phyloP scores from a whole-genome alignment of 2,329 filamentous ascomycete species.

The Neurospora sp. region DNA sequence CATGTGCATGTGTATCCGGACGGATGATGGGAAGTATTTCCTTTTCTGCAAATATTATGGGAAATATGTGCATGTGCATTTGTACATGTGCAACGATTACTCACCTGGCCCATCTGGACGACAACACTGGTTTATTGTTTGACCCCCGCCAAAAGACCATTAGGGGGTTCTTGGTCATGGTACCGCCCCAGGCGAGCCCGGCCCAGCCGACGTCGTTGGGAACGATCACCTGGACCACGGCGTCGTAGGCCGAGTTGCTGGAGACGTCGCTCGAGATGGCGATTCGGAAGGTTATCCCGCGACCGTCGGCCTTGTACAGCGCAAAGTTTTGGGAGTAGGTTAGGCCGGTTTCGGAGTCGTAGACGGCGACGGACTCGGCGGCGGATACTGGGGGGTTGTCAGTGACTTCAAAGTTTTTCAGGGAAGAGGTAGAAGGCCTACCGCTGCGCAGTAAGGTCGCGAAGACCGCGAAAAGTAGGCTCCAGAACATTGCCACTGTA shows the following conservation, averaged over 20 bases:
- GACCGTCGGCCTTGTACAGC: slow-evolving; percentile 26
- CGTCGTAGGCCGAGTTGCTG: slow-evolving; percentile 12
- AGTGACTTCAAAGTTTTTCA: background rate
- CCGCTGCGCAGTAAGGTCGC: slow-evolving; percentile 11
- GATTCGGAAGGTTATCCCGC: slow-evolving; percentile 20
- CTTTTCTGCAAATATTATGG: background rate
- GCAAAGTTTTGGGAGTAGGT: slow-evolving; percentile 26
- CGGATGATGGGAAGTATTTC: background rate
- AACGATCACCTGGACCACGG: slow-evolving; percentile 29
- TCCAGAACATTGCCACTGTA: slow-evolving; percentile 11
- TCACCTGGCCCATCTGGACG: slow-evolving; percentile 34
- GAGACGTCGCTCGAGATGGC: slow-evolving; percentile 13
- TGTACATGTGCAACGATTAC: slow-evolving; percentile 11
- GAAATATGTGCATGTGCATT: background rate
- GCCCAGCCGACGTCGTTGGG: slow-evolving; percentile 36
- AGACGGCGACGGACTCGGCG: slow-evolving; percentile 13
- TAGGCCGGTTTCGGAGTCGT: slow-evolving; percentile 31
- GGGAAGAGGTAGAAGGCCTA: background rate
- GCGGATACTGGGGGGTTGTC: slow-evolving; percentile 1
- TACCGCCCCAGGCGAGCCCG: slow-evolving; percentile 37
- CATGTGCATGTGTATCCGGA: background rate
- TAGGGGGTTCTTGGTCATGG: slow-evolving; percentile 36
- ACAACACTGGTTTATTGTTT: slow-evolving; percentile 29
- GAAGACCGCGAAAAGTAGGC: slow-evolving; percentile 12
- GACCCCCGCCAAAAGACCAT: slow-evolving; percentile 30